Conservation (phyloP, 441 rosid genomes). For the Pelargonium australe region DNA sequence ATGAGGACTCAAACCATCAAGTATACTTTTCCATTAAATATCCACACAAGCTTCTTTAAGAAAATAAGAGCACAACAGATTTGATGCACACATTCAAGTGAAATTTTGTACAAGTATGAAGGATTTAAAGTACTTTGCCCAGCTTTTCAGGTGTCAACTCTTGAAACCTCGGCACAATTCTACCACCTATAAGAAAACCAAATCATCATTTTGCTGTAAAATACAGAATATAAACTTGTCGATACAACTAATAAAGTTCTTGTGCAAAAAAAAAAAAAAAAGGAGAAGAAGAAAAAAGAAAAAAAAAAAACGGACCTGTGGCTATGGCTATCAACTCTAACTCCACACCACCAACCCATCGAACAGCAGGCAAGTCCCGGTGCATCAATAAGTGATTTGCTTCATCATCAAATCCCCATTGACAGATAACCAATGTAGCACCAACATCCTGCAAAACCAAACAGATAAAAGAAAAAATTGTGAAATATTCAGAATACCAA, state of each 20-base stretch:
- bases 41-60: too few relatives aligned
- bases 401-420: constrained; percentile 99
- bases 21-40: too few relatives aligned
- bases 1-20: too few relatives aligned
- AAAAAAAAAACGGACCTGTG: constrained; percentile 48
- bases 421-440: constrained; percentile 93
- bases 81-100: not conserved
- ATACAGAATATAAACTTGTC: not conserved
- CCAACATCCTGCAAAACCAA: constrained; percentile 75
- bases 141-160: constrained; percentile 92
- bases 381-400: constrained; percentile 96
- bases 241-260: not conserved
- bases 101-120: constrained; percentile 7
- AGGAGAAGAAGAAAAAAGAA: not conserved
- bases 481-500: not conserved
- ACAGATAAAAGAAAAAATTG: not conserved
- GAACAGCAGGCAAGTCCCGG: constrained; percentile 91
- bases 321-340: constrained; percentile 92
- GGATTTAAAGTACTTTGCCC: constrained; percentile 52
- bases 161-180: constrained; percentile 98
- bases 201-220: constrained; percentile 7
- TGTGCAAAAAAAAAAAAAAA: constrained; percentile 6
- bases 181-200: constrained; percentile 57
- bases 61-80: too few relatives aligned
- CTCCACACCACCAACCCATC: constrained; percentile 99